These are phyloP conservation scores for Pythium volutum DNA, from an alignment of 352 stramenopile genomes.

Conservation along the genomic window DNA sequence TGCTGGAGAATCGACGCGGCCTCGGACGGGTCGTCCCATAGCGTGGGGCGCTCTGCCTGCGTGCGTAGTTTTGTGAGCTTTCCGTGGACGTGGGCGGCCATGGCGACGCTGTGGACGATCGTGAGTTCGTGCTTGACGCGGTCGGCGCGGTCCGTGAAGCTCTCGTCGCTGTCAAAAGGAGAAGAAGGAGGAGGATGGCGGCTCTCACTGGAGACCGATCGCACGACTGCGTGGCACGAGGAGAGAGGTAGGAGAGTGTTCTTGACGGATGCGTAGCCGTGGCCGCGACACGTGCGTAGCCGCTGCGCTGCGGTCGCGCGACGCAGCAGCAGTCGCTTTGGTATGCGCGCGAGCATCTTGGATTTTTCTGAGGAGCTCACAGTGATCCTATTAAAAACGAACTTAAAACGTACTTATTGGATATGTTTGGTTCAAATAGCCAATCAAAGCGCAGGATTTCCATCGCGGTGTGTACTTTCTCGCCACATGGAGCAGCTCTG, in stretches of 20 bases:
- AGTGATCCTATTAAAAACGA: too few species aligned
- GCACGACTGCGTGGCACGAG: too few species aligned
- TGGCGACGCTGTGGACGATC: conserved; percentile 50
- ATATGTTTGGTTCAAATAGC: not conserved
- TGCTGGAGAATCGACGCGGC: conserved; percentile 59
- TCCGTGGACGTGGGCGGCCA: conserved; percentile 32
- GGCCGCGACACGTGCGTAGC: not conserved
- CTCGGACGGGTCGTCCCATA: conserved; percentile 64
- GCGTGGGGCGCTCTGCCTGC: conserved; percentile 38
- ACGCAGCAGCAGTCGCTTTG: not conserved
- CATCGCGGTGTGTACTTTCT: conserved; percentile 21
- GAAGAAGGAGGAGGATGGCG: not conserved
- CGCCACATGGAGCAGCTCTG: not conserved
- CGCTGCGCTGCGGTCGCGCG: not conserved
- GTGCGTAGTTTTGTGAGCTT: conserved; percentile 40
- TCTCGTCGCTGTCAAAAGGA: conserved; percentile 25
- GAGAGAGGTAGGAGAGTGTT: too few species aligned
- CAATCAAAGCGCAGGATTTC: conserved; percentile 4
- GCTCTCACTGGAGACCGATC: not conserved
- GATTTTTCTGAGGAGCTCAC: conserved; percentile 7
- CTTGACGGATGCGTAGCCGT: not conserved
- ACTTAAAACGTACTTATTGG: conserved; percentile 14
- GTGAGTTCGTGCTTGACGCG: conserved; percentile 39
- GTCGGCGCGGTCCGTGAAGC: conserved; percentile 36
- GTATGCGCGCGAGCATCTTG: conserved; percentile 6